Conservation (phyloP, 257 asterid genomes). For the Scutellaria minor region DNA sequence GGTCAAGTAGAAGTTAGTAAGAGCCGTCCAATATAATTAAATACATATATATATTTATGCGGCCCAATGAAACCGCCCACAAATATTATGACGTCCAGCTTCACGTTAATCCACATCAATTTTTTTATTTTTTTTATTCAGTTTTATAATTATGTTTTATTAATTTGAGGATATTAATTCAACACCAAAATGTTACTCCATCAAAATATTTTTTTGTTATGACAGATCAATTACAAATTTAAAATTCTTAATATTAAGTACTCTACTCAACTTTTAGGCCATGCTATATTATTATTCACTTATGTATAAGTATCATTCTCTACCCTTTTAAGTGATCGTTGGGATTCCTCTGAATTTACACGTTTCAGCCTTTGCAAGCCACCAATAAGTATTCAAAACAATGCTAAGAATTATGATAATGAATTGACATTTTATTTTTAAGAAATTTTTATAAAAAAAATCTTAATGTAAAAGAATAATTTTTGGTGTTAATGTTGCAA, state of each 20-base stretch:
- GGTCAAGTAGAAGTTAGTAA: neutral
- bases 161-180: too few relatives aligned
- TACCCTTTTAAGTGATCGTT: constrained; percentile 30
- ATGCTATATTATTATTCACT: neutral
- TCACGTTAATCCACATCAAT: too few relatives aligned
- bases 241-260: neutral
- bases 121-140: too few relatives aligned
- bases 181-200: too few relatives aligned
- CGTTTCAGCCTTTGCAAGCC: neutral
- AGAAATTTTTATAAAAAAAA: too few relatives aligned
- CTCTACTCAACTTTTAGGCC: neutral
- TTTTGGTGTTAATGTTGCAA: too few relatives aligned
- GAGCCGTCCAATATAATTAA: constrained; percentile 26
- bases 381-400: neutral
- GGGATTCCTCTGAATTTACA: constrained; percentile 9
- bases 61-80: constrained; percentile 33
- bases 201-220: too few relatives aligned
- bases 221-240: too few relatives aligned
- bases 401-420: neutral
- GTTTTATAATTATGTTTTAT: too few relatives aligned
- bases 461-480: too few relatives aligned
- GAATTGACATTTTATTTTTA: neutral
- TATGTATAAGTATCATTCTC: neutral
- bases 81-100: too few relatives aligned
- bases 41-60: constrained; percentile 12